Base-by-base conservation (phyloP, 192 early-diverging fungal species). In the Spizellomyces sp. region DNA sequence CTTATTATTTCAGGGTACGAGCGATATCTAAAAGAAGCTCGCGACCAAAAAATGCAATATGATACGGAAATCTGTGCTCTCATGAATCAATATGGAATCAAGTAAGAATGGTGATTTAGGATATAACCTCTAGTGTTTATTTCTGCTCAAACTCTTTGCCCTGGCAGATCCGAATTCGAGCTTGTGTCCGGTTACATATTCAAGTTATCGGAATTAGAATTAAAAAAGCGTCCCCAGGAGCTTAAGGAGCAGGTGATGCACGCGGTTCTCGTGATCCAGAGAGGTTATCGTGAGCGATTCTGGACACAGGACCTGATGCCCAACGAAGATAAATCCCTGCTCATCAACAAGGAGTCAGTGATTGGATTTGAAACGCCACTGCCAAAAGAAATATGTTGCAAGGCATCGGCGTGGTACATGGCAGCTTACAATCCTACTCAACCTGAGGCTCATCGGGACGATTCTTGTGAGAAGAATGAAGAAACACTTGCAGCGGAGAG, bases 81-180 rank as follows among this genome's bases (percentile, higher is more conserved):
- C 8, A 88, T 90, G 88, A 89, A 87, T 58, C 89, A 91, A 45
- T 90, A 85, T 68, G 86, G 87, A 10, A 76, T 90, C 15, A 48
- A 66, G 73, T 75, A 63, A 60, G 72, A 17, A 12, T 61, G 2
- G 59, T 2, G 59, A 19, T 61, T 8, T 0, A 4, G 36, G 59
- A 41, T 12, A 41, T 41, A 12, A 61, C 4, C 10, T 19, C 59
- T n/a, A 61, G 21, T 14, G 59, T 61, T 19, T 55, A 0, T 4
- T 0, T 41, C 59, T 61, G 21, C 2, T 61, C 14, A 22, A 1
- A 19, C 17, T 54, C 17, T 54, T 54, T 12, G 1, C 12, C 19
- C 19, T 7, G 8, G 10, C 9, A 71, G 75, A 0, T 75, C 69
- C 6, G 78, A 86, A 55, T 66, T 68, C 12, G 79, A 81, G 64